phyloP scores from a whole-genome alignment of 164 flowering plant species.

The Houttuynia cordata region DNA sequence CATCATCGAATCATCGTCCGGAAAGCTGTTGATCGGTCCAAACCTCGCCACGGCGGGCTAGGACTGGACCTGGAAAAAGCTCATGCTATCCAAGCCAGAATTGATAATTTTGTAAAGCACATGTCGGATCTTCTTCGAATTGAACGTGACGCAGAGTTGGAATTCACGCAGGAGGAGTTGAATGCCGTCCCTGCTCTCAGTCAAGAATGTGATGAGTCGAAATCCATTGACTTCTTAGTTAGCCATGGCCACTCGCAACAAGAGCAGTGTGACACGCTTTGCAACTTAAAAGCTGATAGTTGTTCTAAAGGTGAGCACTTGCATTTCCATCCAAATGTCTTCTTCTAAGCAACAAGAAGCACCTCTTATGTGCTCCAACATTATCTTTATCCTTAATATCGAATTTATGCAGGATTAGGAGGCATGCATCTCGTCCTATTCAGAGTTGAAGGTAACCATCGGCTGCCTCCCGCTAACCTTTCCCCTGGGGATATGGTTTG shows the following conservation, averaged over 20 bases:
- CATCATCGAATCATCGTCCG: slow-evolving; percentile 67
- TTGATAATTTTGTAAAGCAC: slow-evolving; percentile 48
- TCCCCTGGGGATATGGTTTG: slow-evolving; percentile 98
- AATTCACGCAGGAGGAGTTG: slow-evolving; percentile 83
- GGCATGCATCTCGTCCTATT: slow-evolving; percentile 88
- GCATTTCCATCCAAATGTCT: not conserved
- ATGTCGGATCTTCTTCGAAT: slow-evolving; percentile 76
- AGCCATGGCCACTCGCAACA: slow-evolving; percentile 88
- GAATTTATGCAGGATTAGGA: slow-evolving; percentile 51
- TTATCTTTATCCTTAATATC: not conserved
- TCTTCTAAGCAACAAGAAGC: not conserved
- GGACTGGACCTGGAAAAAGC: slow-evolving; percentile 66
- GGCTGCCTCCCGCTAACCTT: slow-evolving; percentile 81
- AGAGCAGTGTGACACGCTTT: slow-evolving; percentile 89
- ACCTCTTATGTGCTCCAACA: no score
- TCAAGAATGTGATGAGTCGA: slow-evolving; percentile 37
- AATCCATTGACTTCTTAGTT: slow-evolving; percentile 77
- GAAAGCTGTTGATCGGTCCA: slow-evolving; percentile 27
- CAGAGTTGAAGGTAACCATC: slow-evolving; percentile 71
- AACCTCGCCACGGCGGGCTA: slow-evolving; percentile 38
- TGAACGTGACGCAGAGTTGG: slow-evolving; percentile 88
- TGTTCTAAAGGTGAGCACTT: slow-evolving; percentile 57
- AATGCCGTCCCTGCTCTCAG: slow-evolving; percentile 67
- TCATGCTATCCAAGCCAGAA: slow-evolving; percentile 55
- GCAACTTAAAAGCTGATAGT: slow-evolving; percentile 69